These are phyloP conservation scores for Picochlorum costavermella DNA, from an alignment of 139 green algal genomes.

Conservation along the genomic window DNA sequence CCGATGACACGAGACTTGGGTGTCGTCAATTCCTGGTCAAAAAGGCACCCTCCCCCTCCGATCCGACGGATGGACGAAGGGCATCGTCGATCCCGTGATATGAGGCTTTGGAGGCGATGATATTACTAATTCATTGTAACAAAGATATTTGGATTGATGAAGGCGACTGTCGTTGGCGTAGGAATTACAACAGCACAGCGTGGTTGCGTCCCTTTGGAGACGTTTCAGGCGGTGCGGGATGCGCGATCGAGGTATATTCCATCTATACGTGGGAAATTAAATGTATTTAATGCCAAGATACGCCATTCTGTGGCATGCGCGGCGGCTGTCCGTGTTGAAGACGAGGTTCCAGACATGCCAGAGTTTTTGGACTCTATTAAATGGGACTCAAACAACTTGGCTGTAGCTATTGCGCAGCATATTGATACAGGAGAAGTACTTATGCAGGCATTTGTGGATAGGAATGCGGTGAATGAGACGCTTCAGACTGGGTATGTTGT, in stretches of 20 bases:
- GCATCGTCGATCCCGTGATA: no score
- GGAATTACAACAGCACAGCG: background rate
- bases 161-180: background rate
- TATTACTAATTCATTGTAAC: no score
- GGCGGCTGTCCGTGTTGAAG: slow-evolving; percentile 1
- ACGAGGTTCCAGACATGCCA: slow-evolving; percentile 24
- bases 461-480: slow-evolving; percentile 74
- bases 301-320: background rate
- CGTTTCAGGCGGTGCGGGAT: no score
- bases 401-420: slow-evolving; percentile 90
- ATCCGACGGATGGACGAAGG: no score
- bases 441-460: slow-evolving; percentile 95
- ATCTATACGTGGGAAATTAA: background rate
- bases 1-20: no score
- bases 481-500: slow-evolving; percentile 56
- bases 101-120: no score
- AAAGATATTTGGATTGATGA: background rate
- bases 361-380: slow-evolving; percentile 76
- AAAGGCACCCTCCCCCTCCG: no score
- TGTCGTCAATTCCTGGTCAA: no score
- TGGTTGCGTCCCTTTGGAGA: background rate
- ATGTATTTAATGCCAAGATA: background rate
- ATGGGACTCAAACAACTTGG: slow-evolving; percentile 72
- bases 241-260: background rate
- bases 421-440: slow-evolving; percentile 90